phyloP scores from a whole-genome alignment of 148 eudicot species.

The Rhododendron kiyosumense region DNA sequence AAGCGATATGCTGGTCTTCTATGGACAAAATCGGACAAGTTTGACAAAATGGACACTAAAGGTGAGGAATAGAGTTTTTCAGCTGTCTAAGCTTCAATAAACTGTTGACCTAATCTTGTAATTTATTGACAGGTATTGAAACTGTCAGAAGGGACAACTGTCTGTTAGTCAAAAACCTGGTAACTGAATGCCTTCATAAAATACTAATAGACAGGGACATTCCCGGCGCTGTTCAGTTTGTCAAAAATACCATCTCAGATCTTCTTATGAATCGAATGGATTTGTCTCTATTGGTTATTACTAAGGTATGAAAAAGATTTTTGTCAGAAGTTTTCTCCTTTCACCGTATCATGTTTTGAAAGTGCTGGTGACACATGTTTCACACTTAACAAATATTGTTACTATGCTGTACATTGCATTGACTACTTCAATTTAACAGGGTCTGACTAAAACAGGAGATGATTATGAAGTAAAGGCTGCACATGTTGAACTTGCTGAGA shows the following conservation, averaged over 20 bases:
- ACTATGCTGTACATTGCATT: neutral
- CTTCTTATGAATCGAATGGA: constrained; percentile 97
- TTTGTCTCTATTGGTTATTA: constrained; percentile 90
- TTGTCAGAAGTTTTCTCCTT: neutral
- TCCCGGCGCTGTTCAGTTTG: constrained; percentile 87
- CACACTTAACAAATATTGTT: neutral
- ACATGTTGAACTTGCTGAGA: constrained; percentile 98
- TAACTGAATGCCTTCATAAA: constrained; percentile 88
- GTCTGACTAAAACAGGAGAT: constrained; percentile 91
- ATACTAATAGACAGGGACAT: constrained; percentile 90
- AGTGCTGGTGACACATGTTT: constrained; percentile 3
- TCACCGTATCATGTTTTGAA: neutral
- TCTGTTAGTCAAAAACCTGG: constrained; percentile 85
- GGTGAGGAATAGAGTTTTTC: constrained; percentile 34
- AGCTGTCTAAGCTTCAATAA: constrained; percentile 1
- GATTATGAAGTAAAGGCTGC: constrained; percentile 96
- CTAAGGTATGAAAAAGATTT: constrained; percentile 53
- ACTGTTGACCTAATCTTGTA: constrained; percentile 10
- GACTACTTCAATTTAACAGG: constrained; percentile 35
- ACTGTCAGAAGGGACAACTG: constrained; percentile 97
- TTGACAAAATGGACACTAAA: constrained; percentile 98
- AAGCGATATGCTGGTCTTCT: constrained; percentile 96
- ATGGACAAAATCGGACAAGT: constrained; percentile 84
- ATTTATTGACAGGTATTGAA: constrained; percentile 70
- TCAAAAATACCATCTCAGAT: constrained; percentile 88